Evolutionary conservation across 2,329 filamentous ascomycete genomes (phyloP).

Genomic region (Gliomastix tumulicola): DNA sequence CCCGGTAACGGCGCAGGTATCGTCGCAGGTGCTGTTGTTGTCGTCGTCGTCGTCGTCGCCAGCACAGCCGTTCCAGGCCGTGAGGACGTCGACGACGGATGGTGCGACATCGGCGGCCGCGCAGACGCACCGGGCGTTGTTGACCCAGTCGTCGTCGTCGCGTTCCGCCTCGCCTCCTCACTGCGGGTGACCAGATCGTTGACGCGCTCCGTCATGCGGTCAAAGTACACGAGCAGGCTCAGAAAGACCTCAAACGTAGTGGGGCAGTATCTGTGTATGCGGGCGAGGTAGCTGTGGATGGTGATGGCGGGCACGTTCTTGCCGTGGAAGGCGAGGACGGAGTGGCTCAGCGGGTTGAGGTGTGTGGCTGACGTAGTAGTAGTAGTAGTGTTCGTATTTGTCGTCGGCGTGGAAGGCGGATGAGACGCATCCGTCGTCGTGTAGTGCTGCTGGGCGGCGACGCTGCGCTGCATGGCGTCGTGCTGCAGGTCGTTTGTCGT

Average conservation of each 20-base stretch:
- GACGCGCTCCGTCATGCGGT: constrained; percentile 95
- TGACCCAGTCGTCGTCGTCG: too few relatives aligned
- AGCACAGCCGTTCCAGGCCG: too few relatives aligned
- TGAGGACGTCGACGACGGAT: too few relatives aligned
- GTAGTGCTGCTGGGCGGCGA: constrained; percentile 50
- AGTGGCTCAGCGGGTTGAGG: constrained; percentile 51
- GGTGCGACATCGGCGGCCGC: too few relatives aligned
- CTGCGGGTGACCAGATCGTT: constrained; percentile 72
- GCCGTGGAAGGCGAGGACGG: constrained; percentile 90
- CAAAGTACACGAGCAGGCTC: constrained; percentile 92
- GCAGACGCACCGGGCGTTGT: too few relatives aligned
- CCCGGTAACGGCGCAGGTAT: background rate
- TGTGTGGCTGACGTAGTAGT: too few relatives aligned
- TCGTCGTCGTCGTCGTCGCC: too few relatives aligned
- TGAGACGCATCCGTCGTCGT: too few relatives aligned
- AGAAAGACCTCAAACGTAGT: constrained; percentile 98
- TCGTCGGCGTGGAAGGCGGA: too few relatives aligned
- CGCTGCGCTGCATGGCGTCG: constrained; percentile 75
- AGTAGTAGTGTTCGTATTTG: too few relatives aligned
- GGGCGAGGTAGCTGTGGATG: constrained; percentile 88
- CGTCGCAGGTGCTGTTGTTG: background rate
- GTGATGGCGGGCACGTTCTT: constrained; percentile 98
- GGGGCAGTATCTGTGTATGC: constrained; percentile 98
- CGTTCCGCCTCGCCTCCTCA: constrained; percentile 42
- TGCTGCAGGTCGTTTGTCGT: constrained; percentile 94